A percentile compares a stretch with the other conserved stretches of the same genome.
phyloP scores from a whole-genome alignment of 2,329 filamentous ascomycete species.

The Cordyceps farinosa region DNA sequence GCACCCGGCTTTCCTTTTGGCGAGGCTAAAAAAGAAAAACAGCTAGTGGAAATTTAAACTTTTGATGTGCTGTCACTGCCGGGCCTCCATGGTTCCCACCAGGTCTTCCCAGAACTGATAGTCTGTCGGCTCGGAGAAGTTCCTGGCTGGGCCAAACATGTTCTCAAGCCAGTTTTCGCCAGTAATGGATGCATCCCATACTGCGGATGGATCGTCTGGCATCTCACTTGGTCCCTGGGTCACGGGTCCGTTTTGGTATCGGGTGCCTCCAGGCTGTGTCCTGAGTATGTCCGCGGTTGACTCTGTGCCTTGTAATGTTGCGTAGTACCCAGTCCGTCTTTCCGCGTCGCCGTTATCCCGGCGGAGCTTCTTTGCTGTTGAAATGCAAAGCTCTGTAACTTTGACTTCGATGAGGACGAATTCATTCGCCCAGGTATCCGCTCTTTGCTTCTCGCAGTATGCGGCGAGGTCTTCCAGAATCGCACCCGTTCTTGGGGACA shows the following conservation, averaged over 20 bases:
- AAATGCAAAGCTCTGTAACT: constrained; percentile 40
- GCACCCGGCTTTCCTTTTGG: background rate
- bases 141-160: constrained; percentile 5
- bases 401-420: constrained; percentile 40
- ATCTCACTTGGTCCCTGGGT: background rate
- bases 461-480: constrained; percentile 35
- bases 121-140: constrained; percentile 24
- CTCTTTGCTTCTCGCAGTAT: constrained; percentile 39
- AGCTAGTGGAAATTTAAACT: background rate
- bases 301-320: background rate
- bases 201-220: background rate
- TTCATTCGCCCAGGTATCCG: constrained; percentile 39
- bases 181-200: background rate
- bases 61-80: background rate
- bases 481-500: constrained; percentile 1
- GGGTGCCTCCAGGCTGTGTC: background rate
- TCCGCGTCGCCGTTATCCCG: constrained; percentile 7
- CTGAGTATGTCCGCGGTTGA: background rate
- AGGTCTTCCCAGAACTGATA: constrained; percentile 24
- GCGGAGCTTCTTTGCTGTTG: constrained; percentile 20
- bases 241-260: background rate
- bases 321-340: background rate
- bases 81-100: constrained; percentile 20
- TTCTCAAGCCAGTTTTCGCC: constrained; percentile 8
- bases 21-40: background rate